Evolutionary conservation across 768 basidiomycete species (phyloP).

Genomic region (Erythrobasidium yunnanense): DNA sequence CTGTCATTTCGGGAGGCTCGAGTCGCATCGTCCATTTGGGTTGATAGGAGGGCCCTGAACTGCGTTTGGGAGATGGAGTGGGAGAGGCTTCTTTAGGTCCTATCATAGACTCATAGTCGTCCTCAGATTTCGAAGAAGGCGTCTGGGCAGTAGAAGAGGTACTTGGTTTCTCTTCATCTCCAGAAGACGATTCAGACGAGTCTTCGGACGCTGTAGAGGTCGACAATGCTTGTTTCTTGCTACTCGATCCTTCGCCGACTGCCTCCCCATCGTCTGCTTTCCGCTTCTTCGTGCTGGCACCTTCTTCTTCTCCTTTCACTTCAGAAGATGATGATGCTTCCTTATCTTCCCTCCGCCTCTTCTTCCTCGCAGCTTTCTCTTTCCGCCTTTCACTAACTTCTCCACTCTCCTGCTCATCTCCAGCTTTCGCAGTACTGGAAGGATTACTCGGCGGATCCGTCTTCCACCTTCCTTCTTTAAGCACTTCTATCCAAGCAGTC

Average conservation of each 20-base stretch:
- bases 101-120: too few relatives aligned
- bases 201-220: too few relatives aligned
- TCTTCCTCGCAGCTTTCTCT: neutral
- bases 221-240: too few relatives aligned
- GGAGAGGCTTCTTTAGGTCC: constrained; percentile 46
- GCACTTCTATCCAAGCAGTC: constrained; percentile 38
- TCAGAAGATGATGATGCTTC: constrained; percentile 60
- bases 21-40: constrained; percentile 1
- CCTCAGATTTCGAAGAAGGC: too few relatives aligned
- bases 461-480: constrained; percentile 39
- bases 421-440: too few relatives aligned
- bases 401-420: constrained; percentile 60
- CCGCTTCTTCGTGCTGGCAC: constrained; percentile 37
- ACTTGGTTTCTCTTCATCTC: too few relatives aligned
- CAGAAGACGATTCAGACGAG: too few relatives aligned
- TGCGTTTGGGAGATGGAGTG: constrained; percentile 65
- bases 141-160: too few relatives aligned
- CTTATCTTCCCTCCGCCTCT: neutral
- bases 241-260: neutral
- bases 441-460: neutral
- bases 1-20: constrained; percentile 12
- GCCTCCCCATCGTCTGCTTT: neutral
- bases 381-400: constrained; percentile 42
- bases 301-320: constrained; percentile 78
- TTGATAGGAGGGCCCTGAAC: neutral